Percentiles rank a stretch among this genome's conserved stretches.
Conservation (phyloP, 257 asterid genomes). For the Solanum pinnatisectum region DNA sequence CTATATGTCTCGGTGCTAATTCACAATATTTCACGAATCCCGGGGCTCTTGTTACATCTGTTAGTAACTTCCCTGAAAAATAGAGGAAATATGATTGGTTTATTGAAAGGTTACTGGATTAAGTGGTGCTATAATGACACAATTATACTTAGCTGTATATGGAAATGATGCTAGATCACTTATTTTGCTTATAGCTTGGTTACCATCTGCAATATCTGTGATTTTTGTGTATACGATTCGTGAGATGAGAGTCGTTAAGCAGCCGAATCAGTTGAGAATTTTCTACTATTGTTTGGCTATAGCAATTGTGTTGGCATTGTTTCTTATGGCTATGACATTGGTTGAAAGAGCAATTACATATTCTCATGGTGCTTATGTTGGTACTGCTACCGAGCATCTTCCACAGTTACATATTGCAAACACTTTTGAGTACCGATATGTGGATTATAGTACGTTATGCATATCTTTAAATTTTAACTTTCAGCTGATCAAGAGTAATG, state of each 20-base stretch:
- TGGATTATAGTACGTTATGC: too few species aligned
- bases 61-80: too few species aligned
- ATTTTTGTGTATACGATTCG: conserved; percentile 60
- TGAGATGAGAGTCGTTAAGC: conserved; percentile 37
- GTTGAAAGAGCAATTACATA: conserved; percentile 31
- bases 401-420: conserved; percentile 4
- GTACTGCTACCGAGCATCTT: background rate
- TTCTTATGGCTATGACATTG: conserved; percentile 62
- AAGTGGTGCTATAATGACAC: too few species aligned
- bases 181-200: conserved; percentile 77
- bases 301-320: conserved; percentile 47
- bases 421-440: too few species aligned
- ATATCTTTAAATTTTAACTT: too few species aligned
- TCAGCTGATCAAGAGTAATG: too few species aligned
- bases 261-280: conserved; percentile 29
- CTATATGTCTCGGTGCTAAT: too few species aligned
- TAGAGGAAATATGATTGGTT: too few species aligned
- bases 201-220: conserved; percentile 70
- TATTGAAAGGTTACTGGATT: too few species aligned
- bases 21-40: too few species aligned
- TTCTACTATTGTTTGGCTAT: conserved; percentile 51
- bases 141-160: conserved; percentile 37
- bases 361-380: conserved; percentile 24
- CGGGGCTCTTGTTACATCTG: too few species aligned
- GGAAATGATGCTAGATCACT: conserved; percentile 61